Evolutionary conservation across 2,329 filamentous ascomycete genomes (phyloP), one percentile per base, ranked within the genome.

Genomic region (Penicillium palitans): DNA sequence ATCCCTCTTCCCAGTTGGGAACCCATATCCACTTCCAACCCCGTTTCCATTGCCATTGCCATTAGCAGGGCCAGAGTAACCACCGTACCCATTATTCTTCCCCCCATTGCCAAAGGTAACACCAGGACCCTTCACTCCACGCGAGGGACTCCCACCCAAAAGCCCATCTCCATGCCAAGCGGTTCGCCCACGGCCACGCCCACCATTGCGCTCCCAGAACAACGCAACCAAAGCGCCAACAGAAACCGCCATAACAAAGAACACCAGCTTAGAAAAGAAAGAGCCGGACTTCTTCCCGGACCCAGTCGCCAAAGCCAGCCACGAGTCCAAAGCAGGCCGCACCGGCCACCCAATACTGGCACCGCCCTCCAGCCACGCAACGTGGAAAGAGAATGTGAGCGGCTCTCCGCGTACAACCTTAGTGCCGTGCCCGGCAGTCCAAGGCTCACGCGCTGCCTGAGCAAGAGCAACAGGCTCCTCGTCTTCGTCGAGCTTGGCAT

Each of bases 381-480:
- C 88, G 41, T 86, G 89, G 69, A 98, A 90, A 45, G 81, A 83
- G 66, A 98, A 80, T 0, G 90, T 88, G 57, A 98, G 75, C 6
- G 89, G 84, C 74, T 98, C 93, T 13, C 93, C 93, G 63, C 97
- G 96, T 33, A 97, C 85, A 48, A 97, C 84, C 68, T 87, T 87
- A 0, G 80, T 79, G 5, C 78, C 81, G 78, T 76, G 82, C 50
- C 70, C 81, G 50, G 74, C 78, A 46, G 79, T 77, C 64, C 78
- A 80, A 3, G 78, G 67, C 52, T 82, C 46, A 77, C 69, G 73
- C 80, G 68, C 80, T 68, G 60, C 80, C 56, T 71, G 68, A 13
- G 67, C 63, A 49, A 76, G 67, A 31, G 65, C 79, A 13, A 81
- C 81, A 12, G 79, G 77, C 69, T 84, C 81, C 42, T 68, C 65